Evolutionary conservation across 805 yeast genomes (phyloP).

Genomic region (Limtongia smithiae): DNA sequence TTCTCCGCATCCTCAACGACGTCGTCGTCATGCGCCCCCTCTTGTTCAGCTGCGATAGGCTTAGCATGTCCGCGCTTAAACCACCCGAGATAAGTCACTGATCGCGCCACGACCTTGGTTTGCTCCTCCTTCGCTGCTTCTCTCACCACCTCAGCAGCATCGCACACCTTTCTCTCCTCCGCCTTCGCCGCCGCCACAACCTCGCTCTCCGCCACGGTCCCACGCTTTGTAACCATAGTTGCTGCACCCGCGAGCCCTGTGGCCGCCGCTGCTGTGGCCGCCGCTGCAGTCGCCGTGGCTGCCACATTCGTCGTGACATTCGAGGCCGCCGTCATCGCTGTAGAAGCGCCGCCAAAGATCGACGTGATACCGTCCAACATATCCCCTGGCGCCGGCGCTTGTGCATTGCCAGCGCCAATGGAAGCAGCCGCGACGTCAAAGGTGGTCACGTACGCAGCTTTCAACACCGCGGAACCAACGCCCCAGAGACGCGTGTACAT

Average conservation of each 20-base stretch:
- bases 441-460: too few relatives aligned
- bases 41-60: not conserved
- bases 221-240: too few relatives aligned
- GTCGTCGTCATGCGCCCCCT: not conserved
- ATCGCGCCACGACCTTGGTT: not conserved
- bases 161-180: too few relatives aligned
- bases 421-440: too few relatives aligned
- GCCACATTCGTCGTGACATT: too few relatives aligned
- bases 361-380: too few relatives aligned
- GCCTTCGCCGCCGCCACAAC: too few relatives aligned
- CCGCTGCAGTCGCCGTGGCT: conserved; percentile 1
- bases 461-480: conserved; percentile 1
- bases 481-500: conserved; percentile 1
- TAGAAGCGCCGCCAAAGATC: too few relatives aligned
- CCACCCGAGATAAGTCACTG: not conserved
- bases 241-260: too few relatives aligned
- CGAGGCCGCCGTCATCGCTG: too few relatives aligned
- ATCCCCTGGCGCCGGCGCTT: conserved; percentile 1
- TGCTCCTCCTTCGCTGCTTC: not conserved
- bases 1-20: not conserved
- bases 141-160: not conserved
- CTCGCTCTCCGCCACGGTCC: too few relatives aligned
- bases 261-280: not conserved
- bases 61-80: not conserved
- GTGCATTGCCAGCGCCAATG: not conserved